phyloP scores from a whole-genome alignment of 2,329 filamentous ascomycete genomes.

The Plectosphaerella sp. region DNA sequence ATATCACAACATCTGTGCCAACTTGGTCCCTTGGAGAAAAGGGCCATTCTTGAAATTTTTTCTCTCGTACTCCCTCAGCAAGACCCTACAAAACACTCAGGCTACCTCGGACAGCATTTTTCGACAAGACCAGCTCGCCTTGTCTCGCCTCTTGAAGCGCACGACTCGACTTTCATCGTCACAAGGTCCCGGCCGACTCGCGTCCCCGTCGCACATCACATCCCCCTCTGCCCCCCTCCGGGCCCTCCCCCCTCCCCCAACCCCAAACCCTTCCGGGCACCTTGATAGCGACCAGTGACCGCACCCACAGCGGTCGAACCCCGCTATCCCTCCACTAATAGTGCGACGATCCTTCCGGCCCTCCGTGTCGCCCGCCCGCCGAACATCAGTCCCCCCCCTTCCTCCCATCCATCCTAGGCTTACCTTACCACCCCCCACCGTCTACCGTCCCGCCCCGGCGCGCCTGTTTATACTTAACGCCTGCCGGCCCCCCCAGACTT shows the following conservation, averaged over 20 bases:
- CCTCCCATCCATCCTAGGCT: conserved; percentile 2
- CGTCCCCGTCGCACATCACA: not conserved
- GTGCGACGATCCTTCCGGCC: not conserved
- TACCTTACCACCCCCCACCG: not conserved
- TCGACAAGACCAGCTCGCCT: not conserved
- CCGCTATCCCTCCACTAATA: conserved; percentile 9
- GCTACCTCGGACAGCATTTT: not conserved
- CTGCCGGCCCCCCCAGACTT: conserved; percentile 6
- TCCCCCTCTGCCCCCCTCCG: not conserved
- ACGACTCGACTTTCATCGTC: not conserved
- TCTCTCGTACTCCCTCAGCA: not conserved
- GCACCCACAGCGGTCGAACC: not conserved
- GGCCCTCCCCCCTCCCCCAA: not conserved
- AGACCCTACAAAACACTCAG: conserved; percentile 6
- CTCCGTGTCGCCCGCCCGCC: not conserved
- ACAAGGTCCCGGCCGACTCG: not conserved
- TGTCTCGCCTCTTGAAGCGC: not conserved
- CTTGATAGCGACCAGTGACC: not conserved
- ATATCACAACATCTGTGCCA: not conserved
- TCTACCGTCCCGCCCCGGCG: not conserved
- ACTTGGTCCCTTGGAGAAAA: not conserved
- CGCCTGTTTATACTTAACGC: conserved; percentile 3
- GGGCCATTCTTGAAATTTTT: not conserved
- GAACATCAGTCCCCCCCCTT: not conserved
- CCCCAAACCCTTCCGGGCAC: not conserved